Percentiles rank a stretch among this genome's conserved stretches.
phyloP scores from a whole-genome alignment of 108 stramenopile species.

The Fragilariopsis cylindrus region DNA sequence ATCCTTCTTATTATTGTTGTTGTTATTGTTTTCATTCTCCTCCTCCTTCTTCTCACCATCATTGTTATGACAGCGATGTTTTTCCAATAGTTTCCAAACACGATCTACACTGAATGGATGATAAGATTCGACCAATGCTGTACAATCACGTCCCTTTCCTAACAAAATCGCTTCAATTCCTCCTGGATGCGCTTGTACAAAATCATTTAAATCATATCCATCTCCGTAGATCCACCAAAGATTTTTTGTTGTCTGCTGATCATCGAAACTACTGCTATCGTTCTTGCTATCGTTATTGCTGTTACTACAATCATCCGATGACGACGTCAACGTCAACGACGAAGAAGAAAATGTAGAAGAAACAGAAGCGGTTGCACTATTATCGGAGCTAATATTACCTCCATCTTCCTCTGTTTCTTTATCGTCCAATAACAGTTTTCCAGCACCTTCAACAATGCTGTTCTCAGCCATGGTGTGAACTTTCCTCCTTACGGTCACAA shows the following conservation, averaged over 20 bases:
- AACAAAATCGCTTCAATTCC: constrained; percentile 59
- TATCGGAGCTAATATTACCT: neutral
- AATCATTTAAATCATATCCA: constrained; percentile 49
- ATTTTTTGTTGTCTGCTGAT: neutral
- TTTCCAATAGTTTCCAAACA: constrained; percentile 35
- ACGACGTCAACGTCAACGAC: neutral
- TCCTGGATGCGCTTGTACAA: constrained; percentile 63
- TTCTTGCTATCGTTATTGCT: neutral
- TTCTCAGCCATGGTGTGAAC: no score
- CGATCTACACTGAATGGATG: constrained; percentile 35
- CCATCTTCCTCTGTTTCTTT: neutral
- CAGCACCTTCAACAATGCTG: no score
- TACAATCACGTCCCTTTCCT: constrained; percentile 67
- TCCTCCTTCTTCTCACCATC: neutral
- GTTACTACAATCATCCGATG: neutral
- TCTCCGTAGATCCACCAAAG: constrained; percentile 62
- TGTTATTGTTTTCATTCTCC: constrained; percentile 11
- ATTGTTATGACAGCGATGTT: constrained; percentile 17
- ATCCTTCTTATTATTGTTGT: neutral
- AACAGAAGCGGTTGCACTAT: constrained; percentile 10
- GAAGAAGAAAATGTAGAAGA: neutral
- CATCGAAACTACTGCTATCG: neutral
- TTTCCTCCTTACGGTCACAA: no score
- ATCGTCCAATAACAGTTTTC: no score
- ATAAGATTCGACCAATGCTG: constrained; percentile 66